Percentiles rank a stretch among this genome's conserved stretches.
Evolutionary conservation across 2,329 filamentous ascomycete species (phyloP).

Genomic region (Juglanconis sp.): DNA sequence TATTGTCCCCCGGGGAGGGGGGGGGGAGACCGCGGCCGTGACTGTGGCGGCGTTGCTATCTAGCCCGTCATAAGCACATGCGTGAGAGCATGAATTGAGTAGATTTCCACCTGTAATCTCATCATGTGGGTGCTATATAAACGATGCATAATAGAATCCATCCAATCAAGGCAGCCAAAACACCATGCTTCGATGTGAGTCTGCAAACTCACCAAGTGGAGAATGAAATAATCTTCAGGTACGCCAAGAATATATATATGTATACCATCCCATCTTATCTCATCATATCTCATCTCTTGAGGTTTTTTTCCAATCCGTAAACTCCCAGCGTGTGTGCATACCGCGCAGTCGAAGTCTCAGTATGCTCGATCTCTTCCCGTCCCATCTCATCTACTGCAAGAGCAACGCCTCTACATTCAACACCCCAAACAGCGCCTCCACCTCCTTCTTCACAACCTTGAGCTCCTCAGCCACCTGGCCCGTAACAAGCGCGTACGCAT

Average conservation of each 20-base stretch:
- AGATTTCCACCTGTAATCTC: too few relatives aligned
- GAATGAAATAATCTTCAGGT: not conserved
- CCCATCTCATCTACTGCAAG: conserved; percentile 41
- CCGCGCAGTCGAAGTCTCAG: not conserved
- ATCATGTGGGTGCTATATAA: too few relatives aligned
- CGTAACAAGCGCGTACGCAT: conserved; percentile 78
- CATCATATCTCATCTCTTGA: not conserved
- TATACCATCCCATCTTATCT: not conserved
- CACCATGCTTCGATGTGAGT: not conserved
- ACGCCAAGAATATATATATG: not conserved
- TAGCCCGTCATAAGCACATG: too few relatives aligned
- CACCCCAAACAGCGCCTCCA: conserved; percentile 62
- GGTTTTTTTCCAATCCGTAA: not conserved
- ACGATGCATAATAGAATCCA: not conserved
- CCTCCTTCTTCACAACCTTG: conserved; percentile 55
- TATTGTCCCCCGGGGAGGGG: too few relatives aligned
- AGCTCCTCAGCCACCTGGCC: conserved; percentile 65
- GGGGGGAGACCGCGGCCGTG: too few relatives aligned
- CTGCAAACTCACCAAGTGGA: not conserved
- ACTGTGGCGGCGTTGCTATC: too few relatives aligned
- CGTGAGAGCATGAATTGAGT: too few relatives aligned
- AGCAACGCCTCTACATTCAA: conserved; percentile 58
- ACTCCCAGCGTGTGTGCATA: not conserved
- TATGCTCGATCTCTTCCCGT: not conserved
- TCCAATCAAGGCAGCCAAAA: not conserved